Evolutionary conservation across 805 yeast genomes (phyloP).

Genomic region (Torulaspora indica): DNA sequence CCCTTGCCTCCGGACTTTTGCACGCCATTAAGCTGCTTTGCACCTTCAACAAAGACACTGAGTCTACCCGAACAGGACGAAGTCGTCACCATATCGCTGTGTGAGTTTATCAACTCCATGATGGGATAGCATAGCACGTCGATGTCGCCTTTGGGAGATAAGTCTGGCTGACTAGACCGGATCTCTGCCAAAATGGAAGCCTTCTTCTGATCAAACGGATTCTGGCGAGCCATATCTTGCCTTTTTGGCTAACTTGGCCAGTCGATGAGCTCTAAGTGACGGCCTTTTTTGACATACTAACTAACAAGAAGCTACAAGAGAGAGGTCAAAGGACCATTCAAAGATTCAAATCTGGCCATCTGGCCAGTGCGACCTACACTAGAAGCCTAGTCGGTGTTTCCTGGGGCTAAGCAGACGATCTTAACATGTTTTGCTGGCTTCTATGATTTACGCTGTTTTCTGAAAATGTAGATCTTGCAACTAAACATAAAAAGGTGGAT

Average conservation of each 20-base stretch:
- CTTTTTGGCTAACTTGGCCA: background rate
- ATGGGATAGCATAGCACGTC: constrained; percentile 71
- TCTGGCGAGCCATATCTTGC: constrained; percentile 28
- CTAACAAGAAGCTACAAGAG: background rate
- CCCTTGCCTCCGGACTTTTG: constrained; percentile 75
- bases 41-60: constrained; percentile 75
- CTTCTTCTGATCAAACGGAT: constrained; percentile 68
- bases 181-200: constrained; percentile 50
- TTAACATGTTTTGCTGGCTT: too few species aligned
- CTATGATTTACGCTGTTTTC: too few species aligned
- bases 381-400: too few species aligned
- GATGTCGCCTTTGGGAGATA: constrained; percentile 87
- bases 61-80: constrained; percentile 87
- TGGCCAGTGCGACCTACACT: too few species aligned
- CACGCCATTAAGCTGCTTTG: constrained; percentile 37
- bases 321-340: background rate
- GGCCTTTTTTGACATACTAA: background rate
- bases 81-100: constrained; percentile 71
- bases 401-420: too few species aligned
- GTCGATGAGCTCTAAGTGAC: background rate
- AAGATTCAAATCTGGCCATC: background rate
- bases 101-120: constrained; percentile 59
- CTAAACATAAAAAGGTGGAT: too few species aligned
- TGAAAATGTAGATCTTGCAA: too few species aligned
- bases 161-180: constrained; percentile 45